Evolutionary conservation across 1,284 basidiomycete species (phyloP), one percentile per base, ranked within the genome.

Genomic region (Ustilago curta): DNA sequence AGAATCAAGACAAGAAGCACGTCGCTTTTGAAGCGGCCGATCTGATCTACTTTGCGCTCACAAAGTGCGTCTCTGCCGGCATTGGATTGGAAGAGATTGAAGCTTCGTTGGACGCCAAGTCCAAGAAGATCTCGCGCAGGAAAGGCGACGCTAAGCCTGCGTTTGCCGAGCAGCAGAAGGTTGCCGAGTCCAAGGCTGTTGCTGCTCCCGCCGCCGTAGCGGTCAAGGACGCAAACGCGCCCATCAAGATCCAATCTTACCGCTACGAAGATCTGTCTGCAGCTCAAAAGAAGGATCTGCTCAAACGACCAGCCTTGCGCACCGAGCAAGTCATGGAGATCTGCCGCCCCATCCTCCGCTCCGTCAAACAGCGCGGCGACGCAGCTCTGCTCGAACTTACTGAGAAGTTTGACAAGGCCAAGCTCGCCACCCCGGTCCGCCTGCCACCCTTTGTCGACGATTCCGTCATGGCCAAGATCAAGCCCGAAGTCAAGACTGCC

Each of bases 21-120:
- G 88, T 98, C n/a, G 93, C 94, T 0, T 97, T 96, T 75, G 97
- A 99, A 86, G 93, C 95, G 2, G 96, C 96, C 0, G 97, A 99
- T 86, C 87, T 99, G 42, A 81, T 97, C 52, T 99, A 99, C 87
- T 99, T 99, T 86, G 91, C 93, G 2, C 87, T 99, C 72, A 90
- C 93, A 18, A 91, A 92, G 72, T 99, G 96, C 82, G 88, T 95
- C 31, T 89, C 91, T 47, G 89, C 91, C 16, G 97, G 95, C 2
- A 93, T 99, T 27, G 88, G 88, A 39, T 87, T 98, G 71, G 88
- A 90, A 29, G 94, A 99, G 79, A 90, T 99, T 49, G 95, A 97
- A 86, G 87, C 87, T 3, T 93, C 91, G 4, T 87, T 99, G 51
- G 93, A 98, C 85, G 88, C 87, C 75, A 97, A 98, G 86, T 91